phyloP scores from a whole-genome alignment of 352 stramenopile species.

The Phytophthora crassamura region DNA sequence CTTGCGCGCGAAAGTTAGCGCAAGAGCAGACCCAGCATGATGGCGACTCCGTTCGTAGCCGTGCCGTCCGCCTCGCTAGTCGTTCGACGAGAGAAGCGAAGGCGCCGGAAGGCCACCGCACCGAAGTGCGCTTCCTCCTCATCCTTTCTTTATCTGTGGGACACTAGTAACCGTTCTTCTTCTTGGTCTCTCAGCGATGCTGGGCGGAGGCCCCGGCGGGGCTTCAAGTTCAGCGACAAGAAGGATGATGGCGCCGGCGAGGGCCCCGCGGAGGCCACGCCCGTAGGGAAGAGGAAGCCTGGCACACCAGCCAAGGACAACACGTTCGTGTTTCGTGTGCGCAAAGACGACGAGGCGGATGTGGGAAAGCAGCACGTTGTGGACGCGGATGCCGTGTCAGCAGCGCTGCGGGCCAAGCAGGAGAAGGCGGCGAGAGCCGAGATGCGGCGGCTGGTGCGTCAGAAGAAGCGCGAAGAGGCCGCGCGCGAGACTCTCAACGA shows the following conservation, averaged over 20 bases:
- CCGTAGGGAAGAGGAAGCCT: conserved; percentile 30
- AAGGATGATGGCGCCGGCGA: conserved; percentile 30
- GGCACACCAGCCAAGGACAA: conserved; percentile 30
- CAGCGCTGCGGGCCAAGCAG: conserved; percentile 54
- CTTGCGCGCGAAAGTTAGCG: conserved; percentile 28
- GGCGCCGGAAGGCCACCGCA: conserved; percentile 39
- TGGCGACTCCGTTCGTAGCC: conserved; percentile 38
- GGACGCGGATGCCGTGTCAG: conserved; percentile 52
- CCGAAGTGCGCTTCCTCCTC: conserved; percentile 39
- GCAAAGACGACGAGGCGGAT: conserved; percentile 45
- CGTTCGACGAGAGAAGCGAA: conserved; percentile 64
- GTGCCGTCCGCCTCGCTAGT: conserved; percentile 58
- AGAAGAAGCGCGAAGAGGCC: conserved; percentile 57
- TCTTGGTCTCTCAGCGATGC: conserved; percentile 7
- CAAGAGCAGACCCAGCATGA: conserved; percentile 21
- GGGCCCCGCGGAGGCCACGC: conserved; percentile 33
- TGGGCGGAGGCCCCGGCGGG: conserved; percentile 40
- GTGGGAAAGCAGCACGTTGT: conserved; percentile 32
- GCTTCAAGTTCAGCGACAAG: conserved; percentile 67
- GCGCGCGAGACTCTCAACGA: conserved; percentile 47
- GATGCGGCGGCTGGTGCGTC: conserved; percentile 48
- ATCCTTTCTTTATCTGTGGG: background rate
- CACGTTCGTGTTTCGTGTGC: conserved; percentile 66
- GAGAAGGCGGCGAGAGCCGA: conserved; percentile 55
- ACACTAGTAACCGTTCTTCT: conserved; percentile 6